Conservation (phyloP, 768 basidiomycete genomes). For the Naganishia kalamii region DNA sequence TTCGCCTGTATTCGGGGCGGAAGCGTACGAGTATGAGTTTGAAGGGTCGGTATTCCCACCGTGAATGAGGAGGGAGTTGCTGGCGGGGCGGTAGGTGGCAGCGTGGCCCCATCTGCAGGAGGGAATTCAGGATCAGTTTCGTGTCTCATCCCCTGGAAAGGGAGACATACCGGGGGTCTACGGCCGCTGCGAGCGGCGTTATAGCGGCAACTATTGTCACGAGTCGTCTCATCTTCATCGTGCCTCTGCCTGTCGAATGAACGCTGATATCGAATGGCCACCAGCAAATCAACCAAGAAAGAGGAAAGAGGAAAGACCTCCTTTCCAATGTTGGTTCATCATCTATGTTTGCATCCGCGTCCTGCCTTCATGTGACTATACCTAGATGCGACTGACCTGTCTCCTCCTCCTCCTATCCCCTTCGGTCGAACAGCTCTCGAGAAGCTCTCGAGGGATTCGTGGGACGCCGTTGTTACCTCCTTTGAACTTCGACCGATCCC, state of each 20-base stretch:
- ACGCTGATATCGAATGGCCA: neutral
- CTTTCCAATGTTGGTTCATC: neutral
- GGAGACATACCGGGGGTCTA: neutral
- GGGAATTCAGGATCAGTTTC: neutral
- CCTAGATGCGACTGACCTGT: neutral
- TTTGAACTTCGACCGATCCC: too few species aligned
- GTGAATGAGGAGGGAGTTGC: constrained; percentile 58
- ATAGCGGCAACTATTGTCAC: neutral
- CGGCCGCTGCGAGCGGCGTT: neutral
- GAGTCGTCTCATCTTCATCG: neutral
- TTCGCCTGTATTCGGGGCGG: constrained; percentile 67
- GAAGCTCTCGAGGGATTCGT: neutral
- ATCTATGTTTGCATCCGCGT: neutral
- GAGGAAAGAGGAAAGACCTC: neutral
- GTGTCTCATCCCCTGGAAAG: neutral
- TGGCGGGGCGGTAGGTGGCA: constrained; percentile 51
- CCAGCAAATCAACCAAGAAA: neutral
- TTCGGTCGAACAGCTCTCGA: neutral
- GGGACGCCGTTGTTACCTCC: too few species aligned
- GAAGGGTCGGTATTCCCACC: constrained; percentile 73
- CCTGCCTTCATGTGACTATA: neutral
- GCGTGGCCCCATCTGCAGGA: constrained; percentile 78
- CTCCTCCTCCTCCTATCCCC: neutral
- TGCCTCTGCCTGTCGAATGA: neutral
- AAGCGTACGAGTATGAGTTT: constrained; percentile 64